A percentile compares a stretch with the other conserved stretches of the same genome.
Conservation (phyloP, 495 filamentous ascomycete species). For the Podospora sp. region DNA sequence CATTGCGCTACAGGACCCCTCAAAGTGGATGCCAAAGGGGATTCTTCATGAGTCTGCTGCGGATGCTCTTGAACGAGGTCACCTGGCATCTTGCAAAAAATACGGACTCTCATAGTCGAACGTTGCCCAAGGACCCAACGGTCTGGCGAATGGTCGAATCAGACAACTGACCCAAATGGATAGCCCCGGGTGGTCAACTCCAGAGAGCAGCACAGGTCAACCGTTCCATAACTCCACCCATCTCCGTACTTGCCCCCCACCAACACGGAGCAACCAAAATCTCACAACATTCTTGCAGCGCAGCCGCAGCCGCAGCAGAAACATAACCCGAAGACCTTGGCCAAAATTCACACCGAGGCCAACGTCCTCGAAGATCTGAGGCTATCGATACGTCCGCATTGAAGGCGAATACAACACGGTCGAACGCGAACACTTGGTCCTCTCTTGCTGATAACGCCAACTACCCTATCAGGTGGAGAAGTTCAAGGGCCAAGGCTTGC, state of each 20-base stretch:
- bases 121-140: not conserved
- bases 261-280: not conserved
- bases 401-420: not conserved
- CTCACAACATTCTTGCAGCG: not conserved
- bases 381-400: no score
- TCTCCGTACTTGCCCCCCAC: conserved; percentile 14
- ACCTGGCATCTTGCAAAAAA: not conserved
- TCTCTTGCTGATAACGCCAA: not conserved
- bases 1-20: no score
- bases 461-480: conserved; percentile 15
- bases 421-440: not conserved
- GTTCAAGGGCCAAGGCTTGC: not conserved
- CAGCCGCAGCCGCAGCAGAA: not conserved
- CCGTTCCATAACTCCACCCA: conserved; percentile 12
- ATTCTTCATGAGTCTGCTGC: not conserved
- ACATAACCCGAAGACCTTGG: no score
- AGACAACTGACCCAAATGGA: not conserved
- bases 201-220: conserved; percentile 7
- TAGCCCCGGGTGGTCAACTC: no score
- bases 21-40: no score
- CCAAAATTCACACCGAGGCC: no score
- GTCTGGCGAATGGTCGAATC: not conserved
- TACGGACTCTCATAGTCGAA: not conserved
- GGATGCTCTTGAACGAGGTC: not conserved
- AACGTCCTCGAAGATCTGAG: no score